Base-by-base conservation (phyloP, 2,329 filamentous ascomycete species). In the Mycosphaerella sp. region DNA sequence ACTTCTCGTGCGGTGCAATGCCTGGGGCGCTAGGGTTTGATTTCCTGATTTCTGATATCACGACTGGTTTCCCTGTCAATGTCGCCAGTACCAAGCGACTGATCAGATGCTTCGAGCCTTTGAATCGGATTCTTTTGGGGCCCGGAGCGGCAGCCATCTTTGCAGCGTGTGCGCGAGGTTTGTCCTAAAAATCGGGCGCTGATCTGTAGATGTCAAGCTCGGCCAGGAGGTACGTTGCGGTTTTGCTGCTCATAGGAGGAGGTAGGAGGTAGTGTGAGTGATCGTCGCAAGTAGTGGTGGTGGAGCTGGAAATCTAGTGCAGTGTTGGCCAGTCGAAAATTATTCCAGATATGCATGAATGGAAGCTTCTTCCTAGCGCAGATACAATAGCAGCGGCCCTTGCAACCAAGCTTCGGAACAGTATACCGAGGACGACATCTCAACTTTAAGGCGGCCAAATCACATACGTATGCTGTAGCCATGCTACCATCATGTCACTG, bases 1-100 rank as follows among this genome's bases (percentile, higher is more conserved):
- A 97, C 66, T 97, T 85, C 74, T 98, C 93, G 75, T 95, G 87
- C 46, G 89, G 85, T 51, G 89, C 86, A 51, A 98, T 86, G 66
- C 93, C 93, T 1, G 93, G 91, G 65, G 87, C 85, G 40, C 89
- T 91, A 45, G 87, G 85, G 41, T 89, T 95, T 12, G 86, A 83
- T 61, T 88, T 84, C 66, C 93, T 89, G 74, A 98, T 97, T 72
- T 93, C 87, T 50, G 92, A 93, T 69, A 98, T 92, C 73, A 92
- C 90, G 53, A 97, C 76, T 2, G 93, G 84, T 38, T 86, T 83
- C 63, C 93, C 93, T 59, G 91, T 95, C 57, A 98, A 82, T 2
- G 93, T 97, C 17, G 93, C 84, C 51, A 98, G 84, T 43, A 95
- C 82, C 43, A 98, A 84, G 50, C 93, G 88, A 64, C 89, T 84